phyloP scores from a whole-genome alignment of 1,139 yeast species.

The Hemisphaericaspora xylofermentans region DNA sequence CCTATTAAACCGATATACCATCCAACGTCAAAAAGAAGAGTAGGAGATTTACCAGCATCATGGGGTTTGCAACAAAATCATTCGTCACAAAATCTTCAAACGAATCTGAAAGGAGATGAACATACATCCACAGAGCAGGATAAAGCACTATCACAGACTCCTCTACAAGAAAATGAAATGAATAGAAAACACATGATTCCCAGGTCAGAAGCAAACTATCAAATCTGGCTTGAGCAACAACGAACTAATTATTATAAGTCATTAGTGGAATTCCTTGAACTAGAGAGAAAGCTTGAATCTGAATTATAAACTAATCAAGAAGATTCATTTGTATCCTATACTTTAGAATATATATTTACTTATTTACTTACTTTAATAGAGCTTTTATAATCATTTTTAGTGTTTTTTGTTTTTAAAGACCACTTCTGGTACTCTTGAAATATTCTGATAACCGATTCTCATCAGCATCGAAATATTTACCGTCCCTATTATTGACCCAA shows the following conservation, averaged over 20 bases:
- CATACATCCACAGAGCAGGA: too few relatives aligned
- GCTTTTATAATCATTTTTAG: too few relatives aligned
- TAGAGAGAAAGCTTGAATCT: slow-evolving; percentile 16
- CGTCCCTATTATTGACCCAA: slow-evolving; percentile 41
- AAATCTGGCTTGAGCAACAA: slow-evolving; percentile 18
- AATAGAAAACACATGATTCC: not conserved
- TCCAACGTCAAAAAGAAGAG: not conserved
- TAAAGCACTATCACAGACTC: too few relatives aligned
- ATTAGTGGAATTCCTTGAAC: slow-evolving; percentile 15
- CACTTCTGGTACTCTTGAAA: slow-evolving; percentile 46
- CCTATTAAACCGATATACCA: slow-evolving; percentile 13
- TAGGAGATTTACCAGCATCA: slow-evolving; percentile 2
- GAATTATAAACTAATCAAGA: slow-evolving; percentile 10
- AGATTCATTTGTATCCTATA: not conserved
- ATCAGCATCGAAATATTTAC: slow-evolving; percentile 46
- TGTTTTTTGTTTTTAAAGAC: slow-evolving; percentile 4
- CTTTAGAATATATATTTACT: slow-evolving; percentile 7
- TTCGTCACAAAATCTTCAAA: too few relatives aligned
- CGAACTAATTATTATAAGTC: slow-evolving; percentile 13
- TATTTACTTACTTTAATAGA: not conserved
- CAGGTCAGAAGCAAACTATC: slow-evolving; percentile 14
- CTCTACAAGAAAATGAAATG: not conserved
- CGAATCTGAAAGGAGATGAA: too few relatives aligned
- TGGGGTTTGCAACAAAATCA: not conserved
- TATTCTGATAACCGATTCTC: slow-evolving; percentile 46